phyloP scores from a whole-genome alignment of 805 yeast species.

The Candida chilensis region DNA sequence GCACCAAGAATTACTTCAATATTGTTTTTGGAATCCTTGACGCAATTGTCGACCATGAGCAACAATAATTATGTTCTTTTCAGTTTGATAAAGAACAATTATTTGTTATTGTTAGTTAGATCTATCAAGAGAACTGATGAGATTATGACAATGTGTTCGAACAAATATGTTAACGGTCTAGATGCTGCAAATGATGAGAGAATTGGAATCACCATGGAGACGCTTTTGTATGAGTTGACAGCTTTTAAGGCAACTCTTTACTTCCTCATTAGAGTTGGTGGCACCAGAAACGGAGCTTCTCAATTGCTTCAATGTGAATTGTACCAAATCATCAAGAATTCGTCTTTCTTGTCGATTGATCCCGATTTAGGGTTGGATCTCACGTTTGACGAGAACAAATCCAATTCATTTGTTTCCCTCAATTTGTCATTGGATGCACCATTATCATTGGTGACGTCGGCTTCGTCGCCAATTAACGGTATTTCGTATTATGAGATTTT shows the following conservation, averaged over 20 bases:
- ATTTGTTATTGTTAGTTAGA: slow-evolving; percentile 55
- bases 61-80: slow-evolving; percentile 51
- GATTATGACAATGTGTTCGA: slow-evolving; percentile 29
- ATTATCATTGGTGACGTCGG: slow-evolving; percentile 15
- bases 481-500: slow-evolving; percentile 60
- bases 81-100: slow-evolving; percentile 53
- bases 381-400: slow-evolving; percentile 23
- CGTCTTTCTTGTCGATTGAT: slow-evolving; percentile 54
- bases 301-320: slow-evolving; percentile 68
- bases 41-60: slow-evolving; percentile 42
- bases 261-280: slow-evolving; percentile 66
- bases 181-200: slow-evolving; percentile 4
- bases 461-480: slow-evolving; percentile 6
- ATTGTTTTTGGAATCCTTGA: slow-evolving; percentile 60
- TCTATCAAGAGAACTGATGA: slow-evolving; percentile 66
- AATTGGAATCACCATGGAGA: slow-evolving; percentile 33
- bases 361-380: slow-evolving; percentile 71
- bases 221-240: slow-evolving; percentile 63
- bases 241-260: slow-evolving; percentile 66
- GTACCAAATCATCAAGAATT: slow-evolving; percentile 49
- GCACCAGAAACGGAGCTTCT: slow-evolving; percentile 68
- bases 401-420: slow-evolving; percentile 23
- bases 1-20: slow-evolving; percentile 67
- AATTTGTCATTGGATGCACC: slow-evolving; percentile 47
- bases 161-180: slow-evolving; percentile 12